Conservation (phyloP, 352 stramenopile genomes). For the Phytopythium vexans region DNA sequence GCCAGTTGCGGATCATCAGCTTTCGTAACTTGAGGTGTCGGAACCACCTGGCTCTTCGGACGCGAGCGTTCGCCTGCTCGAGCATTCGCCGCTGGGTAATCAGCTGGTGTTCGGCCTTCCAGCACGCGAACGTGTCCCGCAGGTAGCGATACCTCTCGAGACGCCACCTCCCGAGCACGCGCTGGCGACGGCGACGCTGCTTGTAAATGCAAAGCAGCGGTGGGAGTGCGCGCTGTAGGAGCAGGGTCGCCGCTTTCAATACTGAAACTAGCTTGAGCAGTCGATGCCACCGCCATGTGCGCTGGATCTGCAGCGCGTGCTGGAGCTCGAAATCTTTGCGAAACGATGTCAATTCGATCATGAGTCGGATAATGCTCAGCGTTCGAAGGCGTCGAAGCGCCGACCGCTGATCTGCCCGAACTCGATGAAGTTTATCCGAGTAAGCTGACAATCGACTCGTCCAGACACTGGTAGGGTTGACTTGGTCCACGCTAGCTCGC, state of each 20-base stretch:
- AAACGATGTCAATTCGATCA: not conserved
- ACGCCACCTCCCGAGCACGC: slow-evolving; percentile 13
- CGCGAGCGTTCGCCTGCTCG: slow-evolving; percentile 4
- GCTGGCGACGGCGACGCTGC: slow-evolving; percentile 3
- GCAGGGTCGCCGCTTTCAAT: not conserved
- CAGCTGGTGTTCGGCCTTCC: slow-evolving; percentile 9
- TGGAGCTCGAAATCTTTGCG: not conserved
- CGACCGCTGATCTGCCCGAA: slow-evolving; percentile 3
- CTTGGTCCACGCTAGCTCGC: not conserved
- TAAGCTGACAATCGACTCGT: not conserved
- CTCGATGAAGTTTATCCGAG: not conserved
- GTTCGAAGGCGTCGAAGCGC: slow-evolving; percentile 4
- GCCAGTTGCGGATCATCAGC: slow-evolving; percentile 10
- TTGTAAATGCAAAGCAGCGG: slow-evolving; percentile 4
- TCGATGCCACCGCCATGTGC: slow-evolving; percentile 11
- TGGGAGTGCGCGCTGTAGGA: slow-evolving; percentile 8
- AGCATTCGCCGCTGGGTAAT: slow-evolving; percentile 4
- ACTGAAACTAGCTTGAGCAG: slow-evolving; percentile 3
- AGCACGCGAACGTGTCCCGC: slow-evolving; percentile 6
- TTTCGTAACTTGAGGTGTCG: slow-evolving; percentile 22
- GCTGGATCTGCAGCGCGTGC: slow-evolving; percentile 7
- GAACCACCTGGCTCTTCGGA: slow-evolving; percentile 17
- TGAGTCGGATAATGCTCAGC: not conserved
- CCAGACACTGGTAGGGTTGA: slow-evolving; percentile 1
- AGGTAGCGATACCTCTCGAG: slow-evolving; percentile 2